phyloP scores from a whole-genome alignment of 345 rosid genomes.

The Theobroma cacao region DNA sequence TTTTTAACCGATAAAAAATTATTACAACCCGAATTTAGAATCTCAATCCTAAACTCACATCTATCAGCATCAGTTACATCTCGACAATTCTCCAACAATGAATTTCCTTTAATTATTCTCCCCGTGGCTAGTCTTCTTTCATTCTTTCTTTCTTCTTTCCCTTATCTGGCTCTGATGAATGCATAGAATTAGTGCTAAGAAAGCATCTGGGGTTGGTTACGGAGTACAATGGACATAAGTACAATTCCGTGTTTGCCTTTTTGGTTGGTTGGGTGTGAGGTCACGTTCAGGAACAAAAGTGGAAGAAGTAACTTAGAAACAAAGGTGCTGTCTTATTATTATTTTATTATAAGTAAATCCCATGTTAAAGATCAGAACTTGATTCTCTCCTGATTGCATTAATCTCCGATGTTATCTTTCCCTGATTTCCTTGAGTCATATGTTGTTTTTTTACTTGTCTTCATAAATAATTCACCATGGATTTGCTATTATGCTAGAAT shows the following conservation, averaged over 20 bases:
- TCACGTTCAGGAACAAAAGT: conserved; percentile 6
- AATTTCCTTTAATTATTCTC: conserved; percentile 1
- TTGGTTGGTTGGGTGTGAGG: neutral
- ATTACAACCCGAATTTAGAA: no score
- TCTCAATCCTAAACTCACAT: no score
- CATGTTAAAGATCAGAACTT: conserved; percentile 22
- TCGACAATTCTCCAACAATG: neutral
- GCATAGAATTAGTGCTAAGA: neutral
- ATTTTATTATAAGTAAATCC: neutral
- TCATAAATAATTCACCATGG: neutral
- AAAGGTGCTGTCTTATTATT: conserved; percentile 3
- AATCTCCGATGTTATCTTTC: conserved; percentile 9
- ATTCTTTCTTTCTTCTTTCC: neutral
- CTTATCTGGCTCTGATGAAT: neutral
- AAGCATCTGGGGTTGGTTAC: neutral
- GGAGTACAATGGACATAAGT: neutral
- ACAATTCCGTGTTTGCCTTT: conserved; percentile 6
- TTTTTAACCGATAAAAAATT: no score
- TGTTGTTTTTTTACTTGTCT: neutral
- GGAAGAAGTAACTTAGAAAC: neutral
- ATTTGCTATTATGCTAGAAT: neutral
- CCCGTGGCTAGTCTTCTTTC: no score
- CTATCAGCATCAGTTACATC: no score
- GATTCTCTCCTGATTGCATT: conserved; percentile 19
- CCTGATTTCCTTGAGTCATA: conserved; percentile 15